Percentiles rank a stretch among this genome's conserved stretches.
Conservation (phyloP, 2,329 filamentous ascomycete genomes). For the Nemania sp. region DNA sequence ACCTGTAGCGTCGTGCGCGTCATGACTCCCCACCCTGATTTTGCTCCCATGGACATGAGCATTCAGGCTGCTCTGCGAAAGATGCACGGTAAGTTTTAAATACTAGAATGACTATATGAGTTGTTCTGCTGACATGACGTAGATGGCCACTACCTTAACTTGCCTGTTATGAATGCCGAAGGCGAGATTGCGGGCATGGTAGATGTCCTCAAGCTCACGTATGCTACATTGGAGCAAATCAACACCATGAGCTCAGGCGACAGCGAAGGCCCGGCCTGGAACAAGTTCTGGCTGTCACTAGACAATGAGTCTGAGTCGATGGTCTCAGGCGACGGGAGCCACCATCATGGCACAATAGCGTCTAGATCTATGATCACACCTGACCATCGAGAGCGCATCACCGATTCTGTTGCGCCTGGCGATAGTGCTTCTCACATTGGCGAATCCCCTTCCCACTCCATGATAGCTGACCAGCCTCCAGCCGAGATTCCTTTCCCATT, state of each 20-base stretch:
- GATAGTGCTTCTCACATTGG: conserved; percentile 96
- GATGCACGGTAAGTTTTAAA: conserved; percentile 85
- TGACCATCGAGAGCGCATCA: conserved; percentile 76
- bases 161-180: conserved; percentile 97
- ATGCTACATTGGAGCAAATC: conserved; percentile 96
- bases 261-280: conserved; percentile 96
- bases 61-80: conserved; percentile 98
- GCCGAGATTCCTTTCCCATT: conserved; percentile 90
- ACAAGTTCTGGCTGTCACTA: conserved; percentile 99
- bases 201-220: conserved; percentile 97
- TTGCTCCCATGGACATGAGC: conserved; percentile 98
- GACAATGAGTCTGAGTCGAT: conserved; percentile 95
- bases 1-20: conserved; percentile 98
- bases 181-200: conserved; percentile 99
- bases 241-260: conserved; percentile 93
- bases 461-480: conserved; percentile 66
- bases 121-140: conserved; percentile 41
- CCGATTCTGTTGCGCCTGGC: conserved; percentile 87
- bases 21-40: conserved; percentile 99
- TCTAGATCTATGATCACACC: conserved; percentile 85
- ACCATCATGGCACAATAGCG: conserved; percentile 71
- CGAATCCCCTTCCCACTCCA: conserved; percentile 79
- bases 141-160: conserved; percentile 98
- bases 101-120: neutral
- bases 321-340: conserved; percentile 90